Evolutionary conservation across 1,139 yeast species (phyloP).

Genomic region (Meyerozyma guilliermondii): DNA sequence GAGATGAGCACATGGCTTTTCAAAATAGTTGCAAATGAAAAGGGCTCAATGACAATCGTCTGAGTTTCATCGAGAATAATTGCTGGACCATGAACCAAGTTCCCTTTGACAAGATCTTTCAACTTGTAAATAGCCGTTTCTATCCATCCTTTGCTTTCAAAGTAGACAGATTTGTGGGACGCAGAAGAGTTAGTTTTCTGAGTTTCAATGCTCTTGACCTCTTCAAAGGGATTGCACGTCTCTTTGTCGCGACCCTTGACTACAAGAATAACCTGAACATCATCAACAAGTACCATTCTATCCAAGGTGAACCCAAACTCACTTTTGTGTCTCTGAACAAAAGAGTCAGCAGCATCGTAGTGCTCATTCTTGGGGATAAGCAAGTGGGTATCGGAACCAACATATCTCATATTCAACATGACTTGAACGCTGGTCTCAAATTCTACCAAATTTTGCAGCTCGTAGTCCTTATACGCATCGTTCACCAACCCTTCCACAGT

Average conservation of each 20-base stretch:
- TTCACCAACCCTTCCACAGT: slow-evolving; percentile 21
- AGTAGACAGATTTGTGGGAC: slow-evolving; percentile 20
- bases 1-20: slow-evolving; percentile 50
- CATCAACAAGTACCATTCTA: slow-evolving; percentile 66
- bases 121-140: slow-evolving; percentile 50
- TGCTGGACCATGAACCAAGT: slow-evolving; percentile 66
- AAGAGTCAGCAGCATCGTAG: slow-evolving; percentile 21
- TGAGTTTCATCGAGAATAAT: slow-evolving; percentile 83
- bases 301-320: slow-evolving; percentile 42
- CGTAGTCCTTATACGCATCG: slow-evolving; percentile 27
- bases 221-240: slow-evolving; percentile 30
- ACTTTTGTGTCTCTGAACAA: slow-evolving; percentile 27
- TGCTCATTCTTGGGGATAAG: slow-evolving; percentile 43
- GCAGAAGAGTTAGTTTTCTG: slow-evolving; percentile 3
- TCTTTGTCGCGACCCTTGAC: slow-evolving; percentile 30
- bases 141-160: slow-evolving; percentile 39
- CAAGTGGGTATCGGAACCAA: slow-evolving; percentile 83
- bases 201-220: slow-evolving; percentile 13
- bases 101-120: slow-evolving; percentile 48
- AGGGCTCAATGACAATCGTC: slow-evolving; percentile 76
- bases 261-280: slow-evolving; percentile 54
- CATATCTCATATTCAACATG: slow-evolving; percentile 72
- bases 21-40: slow-evolving; percentile 58
- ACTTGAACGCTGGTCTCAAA: slow-evolving; percentile 43
- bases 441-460: slow-evolving; percentile 24